phyloP scores from a whole-genome alignment of 2,329 filamentous ascomycete genomes.

The Xylaria multiplex region DNA sequence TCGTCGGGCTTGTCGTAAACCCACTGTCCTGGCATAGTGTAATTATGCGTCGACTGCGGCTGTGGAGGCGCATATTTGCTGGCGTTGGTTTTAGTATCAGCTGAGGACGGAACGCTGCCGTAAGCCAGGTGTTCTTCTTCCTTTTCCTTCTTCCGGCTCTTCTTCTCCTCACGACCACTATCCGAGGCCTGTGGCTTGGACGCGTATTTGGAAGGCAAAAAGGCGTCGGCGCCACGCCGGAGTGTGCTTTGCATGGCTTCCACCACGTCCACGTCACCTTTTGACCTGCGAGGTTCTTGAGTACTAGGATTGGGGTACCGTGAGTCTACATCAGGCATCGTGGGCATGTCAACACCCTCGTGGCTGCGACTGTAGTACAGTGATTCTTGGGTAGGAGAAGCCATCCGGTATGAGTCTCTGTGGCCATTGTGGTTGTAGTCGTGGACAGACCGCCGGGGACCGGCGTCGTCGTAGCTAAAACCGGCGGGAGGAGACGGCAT shows the following conservation, averaged over 20 bases:
- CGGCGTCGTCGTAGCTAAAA: conserved; percentile 55
- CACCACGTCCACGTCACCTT: conserved; percentile 44
- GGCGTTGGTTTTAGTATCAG: conserved; percentile 24
- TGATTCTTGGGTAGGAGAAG: conserved; percentile 46
- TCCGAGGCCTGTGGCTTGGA: conserved; percentile 46
- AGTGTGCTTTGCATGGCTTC: conserved; percentile 42
- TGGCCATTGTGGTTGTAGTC: conserved; percentile 48
- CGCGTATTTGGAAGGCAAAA: conserved; percentile 48
- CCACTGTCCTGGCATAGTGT: conserved; percentile 51
- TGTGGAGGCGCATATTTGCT: conserved; percentile 40
- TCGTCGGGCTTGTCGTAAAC: conserved; percentile 54
- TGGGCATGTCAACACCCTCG: conserved; percentile 38
- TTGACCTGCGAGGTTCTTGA: conserved; percentile 39
- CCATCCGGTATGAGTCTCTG: conserved; percentile 51
- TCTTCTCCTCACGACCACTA: conserved; percentile 49
- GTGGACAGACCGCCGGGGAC: conserved; percentile 49
- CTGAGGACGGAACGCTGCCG: conserved; percentile 49
- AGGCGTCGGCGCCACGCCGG: conserved; percentile 47
- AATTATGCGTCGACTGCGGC: conserved; percentile 45
- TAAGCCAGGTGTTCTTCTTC: conserved; percentile 64
- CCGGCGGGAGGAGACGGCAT: conserved; percentile 54
- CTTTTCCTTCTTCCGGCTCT: conserved; percentile 49
- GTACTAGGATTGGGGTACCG: conserved; percentile 28
- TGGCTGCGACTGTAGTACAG: conserved; percentile 43
- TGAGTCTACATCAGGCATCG: conserved; percentile 31